phyloP scores from a whole-genome alignment of 805 yeast species.

The Suhomyces prunicola region DNA sequence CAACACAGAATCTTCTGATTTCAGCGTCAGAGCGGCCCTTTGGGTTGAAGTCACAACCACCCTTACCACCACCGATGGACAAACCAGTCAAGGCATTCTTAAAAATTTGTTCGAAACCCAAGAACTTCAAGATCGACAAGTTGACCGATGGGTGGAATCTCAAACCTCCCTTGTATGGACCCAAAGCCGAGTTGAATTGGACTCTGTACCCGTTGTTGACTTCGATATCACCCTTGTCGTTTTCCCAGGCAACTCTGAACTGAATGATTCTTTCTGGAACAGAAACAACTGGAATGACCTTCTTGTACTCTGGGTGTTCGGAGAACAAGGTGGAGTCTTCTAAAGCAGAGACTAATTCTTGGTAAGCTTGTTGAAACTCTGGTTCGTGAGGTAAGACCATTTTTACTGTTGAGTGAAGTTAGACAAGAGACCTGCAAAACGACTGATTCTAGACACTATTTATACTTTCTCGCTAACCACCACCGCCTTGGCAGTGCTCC shows the following conservation, averaged over 20 bases:
- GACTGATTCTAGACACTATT: background rate
- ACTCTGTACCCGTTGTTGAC: conserved; percentile 98
- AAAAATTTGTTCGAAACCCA: conserved; percentile 98
- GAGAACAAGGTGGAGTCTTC: conserved; percentile 88
- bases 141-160: conserved; percentile 98
- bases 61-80: conserved; percentile 99
- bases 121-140: conserved; percentile 89
- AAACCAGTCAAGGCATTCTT: conserved; percentile 97
- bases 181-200: conserved; percentile 96
- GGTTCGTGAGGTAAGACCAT: conserved; percentile 92
- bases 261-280: conserved; percentile 95
- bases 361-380: conserved; percentile 98
- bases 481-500: background rate
- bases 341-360: conserved; percentile 84
- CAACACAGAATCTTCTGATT: conserved; percentile 93
- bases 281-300: conserved; percentile 84
- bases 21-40: conserved; percentile 90
- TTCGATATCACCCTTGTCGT: conserved; percentile 86
- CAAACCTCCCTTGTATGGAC: conserved; percentile 99
- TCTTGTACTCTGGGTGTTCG: conserved; percentile 85
- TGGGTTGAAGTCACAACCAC: conserved; percentile 98
- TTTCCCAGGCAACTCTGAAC: conserved; percentile 98
- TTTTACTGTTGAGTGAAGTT: conserved; percentile 10
- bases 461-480: background rate
- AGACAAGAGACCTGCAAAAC: background rate